Percentiles rank a stretch among this genome's conserved stretches.
phyloP scores from a whole-genome alignment of 805 yeast genomes.

The Kregervanrija fluxuum region DNA sequence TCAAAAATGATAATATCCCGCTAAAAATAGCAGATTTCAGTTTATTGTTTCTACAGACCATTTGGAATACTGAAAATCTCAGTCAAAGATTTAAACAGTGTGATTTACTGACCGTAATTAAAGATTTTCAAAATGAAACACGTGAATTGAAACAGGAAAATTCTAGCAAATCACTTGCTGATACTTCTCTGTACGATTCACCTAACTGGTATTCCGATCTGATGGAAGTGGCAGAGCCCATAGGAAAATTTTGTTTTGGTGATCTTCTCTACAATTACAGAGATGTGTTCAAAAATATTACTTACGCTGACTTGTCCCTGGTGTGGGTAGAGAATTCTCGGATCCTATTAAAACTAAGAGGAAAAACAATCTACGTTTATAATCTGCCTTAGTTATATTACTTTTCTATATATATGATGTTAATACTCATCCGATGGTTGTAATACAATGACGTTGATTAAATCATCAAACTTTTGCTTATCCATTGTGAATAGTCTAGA shows the following conservation, averaged over 20 bases:
- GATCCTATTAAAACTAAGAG: conserved; percentile 15
- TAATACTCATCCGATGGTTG: no score
- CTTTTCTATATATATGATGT: no score
- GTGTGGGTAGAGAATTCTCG: conserved; percentile 19
- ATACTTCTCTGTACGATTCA: not conserved
- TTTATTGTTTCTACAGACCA: conserved; percentile 18
- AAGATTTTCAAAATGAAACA: not conserved
- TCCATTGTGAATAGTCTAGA: no score
- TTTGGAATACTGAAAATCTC: conserved; percentile 10
- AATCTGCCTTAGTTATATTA: not conserved
- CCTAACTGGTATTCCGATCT: no score
- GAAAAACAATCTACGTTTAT: conserved; percentile 20
- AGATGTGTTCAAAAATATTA: conserved; percentile 15
- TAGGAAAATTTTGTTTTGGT: conserved; percentile 7
- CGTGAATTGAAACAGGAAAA: no score
- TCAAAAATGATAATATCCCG: conserved; percentile 16
- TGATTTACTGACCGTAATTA: conserved; percentile 2
- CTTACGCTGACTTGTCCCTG: conserved; percentile 12
- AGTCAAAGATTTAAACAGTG: conserved; percentile 1
- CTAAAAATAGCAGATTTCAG: conserved; percentile 23
- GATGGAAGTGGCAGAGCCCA: not conserved
- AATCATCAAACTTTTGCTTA: no score
- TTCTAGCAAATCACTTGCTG: not conserved
- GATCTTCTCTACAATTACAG: conserved; percentile 18
- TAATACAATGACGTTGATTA: no score